Base-by-base conservation (phyloP, 139 green algal genomes). In the Diplosphaera chodatii region DNA sequence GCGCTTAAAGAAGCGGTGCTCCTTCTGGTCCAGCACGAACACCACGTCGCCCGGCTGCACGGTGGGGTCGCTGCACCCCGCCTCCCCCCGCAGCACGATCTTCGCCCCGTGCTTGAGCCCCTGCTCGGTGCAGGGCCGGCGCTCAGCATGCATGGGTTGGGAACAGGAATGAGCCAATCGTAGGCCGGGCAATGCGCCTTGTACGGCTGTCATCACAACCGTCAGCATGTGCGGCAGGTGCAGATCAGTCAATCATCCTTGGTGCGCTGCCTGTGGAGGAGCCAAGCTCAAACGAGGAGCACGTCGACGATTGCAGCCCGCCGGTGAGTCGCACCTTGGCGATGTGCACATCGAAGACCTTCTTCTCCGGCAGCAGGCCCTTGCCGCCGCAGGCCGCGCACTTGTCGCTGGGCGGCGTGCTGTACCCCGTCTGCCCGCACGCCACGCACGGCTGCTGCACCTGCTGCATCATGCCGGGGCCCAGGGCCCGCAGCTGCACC, bases 391-490 rank as follows among this genome's bases (percentile, higher is more conserved):
- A 97, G 31, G 48, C 65, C 21, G 15, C 2, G 86, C 95, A 99
- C 34, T 83, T 76, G 83, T 99, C 91, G 20, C 83, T 67, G 13
- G 82, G 66, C 23, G 88, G 85, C 33, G 76, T 82, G 59, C 48
- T 69, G 74, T 89, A 89, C 16, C 95, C 95, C 23, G 64, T 87
- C 71, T 93, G 92, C 22, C 40, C 65, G 83, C 95, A 99, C 32
- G 76, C 80, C 13, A 32, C 71, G 86, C 95, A 99, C 13, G 87
- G 84, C 28, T 86, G 77, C 87, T 99, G 95, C 78, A 99, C 96
- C 82, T 99, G 95, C 86, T 98, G 94, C 83, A 99, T 91, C 95
- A 99, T 99, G 68, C 95, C 96, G 30, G 95, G 95, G 0, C 94
- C 95, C 29, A 99, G 69, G 3, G 93, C 90, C 32, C 94, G 83